phyloP scores from a whole-genome alignment of 2,329 filamentous ascomycete genomes.

The Alternaria gaisen region DNA sequence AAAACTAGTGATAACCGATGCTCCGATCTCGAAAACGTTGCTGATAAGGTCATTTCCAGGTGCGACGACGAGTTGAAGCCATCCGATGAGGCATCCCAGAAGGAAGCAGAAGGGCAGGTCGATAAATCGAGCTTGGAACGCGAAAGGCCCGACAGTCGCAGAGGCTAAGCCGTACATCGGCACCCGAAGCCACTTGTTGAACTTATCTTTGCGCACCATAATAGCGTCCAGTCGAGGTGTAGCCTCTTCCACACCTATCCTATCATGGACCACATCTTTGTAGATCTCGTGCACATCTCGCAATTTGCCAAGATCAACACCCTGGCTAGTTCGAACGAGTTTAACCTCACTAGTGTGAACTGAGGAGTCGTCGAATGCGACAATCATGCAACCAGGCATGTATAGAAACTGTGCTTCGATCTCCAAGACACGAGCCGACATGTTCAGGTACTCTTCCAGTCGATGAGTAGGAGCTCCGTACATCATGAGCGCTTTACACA shows the following conservation, averaged over 20 bases:
- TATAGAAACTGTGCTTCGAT: conserved; percentile 92
- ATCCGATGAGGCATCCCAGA: conserved; percentile 76
- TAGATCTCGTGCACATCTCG: conserved; percentile 80
- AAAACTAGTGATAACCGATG: conserved; percentile 61
- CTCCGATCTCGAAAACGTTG: conserved; percentile 61
- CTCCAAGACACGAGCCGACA: conserved; percentile 87
- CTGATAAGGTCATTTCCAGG: conserved; percentile 76
- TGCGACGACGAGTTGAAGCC: conserved; percentile 77
- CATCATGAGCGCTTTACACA: conserved; percentile 87
- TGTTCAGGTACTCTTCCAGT: conserved; percentile 89
- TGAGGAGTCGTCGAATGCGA: conserved; percentile 80
- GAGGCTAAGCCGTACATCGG: conserved; percentile 79
- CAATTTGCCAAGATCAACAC: conserved; percentile 77
- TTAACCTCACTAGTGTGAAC: conserved; percentile 85
- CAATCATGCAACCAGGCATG: conserved; percentile 91
- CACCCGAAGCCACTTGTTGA: conserved; percentile 60
- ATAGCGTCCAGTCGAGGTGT: conserved; percentile 70
- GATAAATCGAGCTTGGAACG: conserved; percentile 78
- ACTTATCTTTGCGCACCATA: conserved; percentile 65
- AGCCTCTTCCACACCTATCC: conserved; percentile 76
- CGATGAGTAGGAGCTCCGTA: conserved; percentile 92
- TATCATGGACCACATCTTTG: conserved; percentile 82
- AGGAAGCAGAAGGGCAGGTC: conserved; percentile 81
- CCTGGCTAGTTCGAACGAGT: conserved; percentile 73
- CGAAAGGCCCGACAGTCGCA: conserved; percentile 79